Base-by-base conservation (phyloP, 1,284 basidiomycete genomes). In the Sporisorium exsertum region DNA sequence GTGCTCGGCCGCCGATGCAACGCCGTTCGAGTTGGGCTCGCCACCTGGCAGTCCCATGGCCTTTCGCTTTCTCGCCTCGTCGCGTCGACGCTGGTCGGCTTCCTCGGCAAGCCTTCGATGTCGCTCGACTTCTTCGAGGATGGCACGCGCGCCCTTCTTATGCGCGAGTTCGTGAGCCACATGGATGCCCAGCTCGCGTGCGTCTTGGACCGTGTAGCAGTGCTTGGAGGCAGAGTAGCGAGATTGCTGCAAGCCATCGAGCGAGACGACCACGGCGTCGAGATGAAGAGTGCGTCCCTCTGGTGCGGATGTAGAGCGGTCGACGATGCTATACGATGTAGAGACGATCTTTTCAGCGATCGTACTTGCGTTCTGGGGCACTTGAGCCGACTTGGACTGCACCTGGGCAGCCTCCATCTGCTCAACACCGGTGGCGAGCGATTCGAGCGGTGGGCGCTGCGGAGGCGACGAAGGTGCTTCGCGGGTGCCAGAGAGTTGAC, bases 81-180 rank as follows among this genome's bases (percentile, higher is more conserved):
- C 69, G 1, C 81, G 67, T 18, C 80, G 68, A 27, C 68, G 66
- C 24, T 72, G 58, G 52, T 85, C 84, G 0, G 82, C 82, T 47
- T 64, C 77, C 55, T 84, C 83, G 13, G 84, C 84, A 59, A 83
- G 70, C 56, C 69, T 78, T 37, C 84, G 76, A 56, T 85, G 84
- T 33, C 76, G 59, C 57, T 85, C 83, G n/a, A 85, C 84, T 62
- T 85, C 84, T 18, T 78, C 81, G 7, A 85, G 68, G 32, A 85
- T 85, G 6, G 60, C 73, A 1, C 75, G 60, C 13, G 83, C 84
- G 35, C 81, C 78, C 24, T 72, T 60, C 58, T 76, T 74, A 46
- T 78, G 65, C 12, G 80, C 74, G 20, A 85, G 73, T 59, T 80
- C 72, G 52, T 76, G 61, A 0, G 84, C 84, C 2, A 84, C 81